Base-by-base conservation (phyloP, 257 asterid genomes). In the Gentiana macrophylla region DNA sequence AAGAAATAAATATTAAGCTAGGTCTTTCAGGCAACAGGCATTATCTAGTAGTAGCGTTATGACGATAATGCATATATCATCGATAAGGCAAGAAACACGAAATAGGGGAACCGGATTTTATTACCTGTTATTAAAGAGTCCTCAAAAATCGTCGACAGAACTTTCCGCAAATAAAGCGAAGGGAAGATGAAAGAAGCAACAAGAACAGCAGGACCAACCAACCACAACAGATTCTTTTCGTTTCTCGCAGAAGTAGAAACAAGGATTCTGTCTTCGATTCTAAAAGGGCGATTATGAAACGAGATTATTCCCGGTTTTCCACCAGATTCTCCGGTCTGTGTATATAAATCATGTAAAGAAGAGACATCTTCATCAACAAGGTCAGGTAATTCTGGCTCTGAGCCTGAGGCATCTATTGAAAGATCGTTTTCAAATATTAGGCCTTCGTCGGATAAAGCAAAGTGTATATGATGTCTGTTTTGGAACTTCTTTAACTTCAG, bases 111-210 rank as follows among this genome's bases (percentile, higher is more conserved):
- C 5, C 46, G 9, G 9, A 41, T 5, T 2, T 36, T 32, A 75
- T 12, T 63, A 87, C 98, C 97, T 13, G 98, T 85, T 72, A 92
- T 62, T 62, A 92, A 72, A 70, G 98, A 92, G 78, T 92, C 98
- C 80, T 92, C 97, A 57, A 87, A 88, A 76, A 92, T 68, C 10
- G 81, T 77, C 6, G 97, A 78, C 38, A 92, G 72, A 56, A 91
- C 72, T 70, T 77, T 81, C 70, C 98, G 95, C 78, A 91, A 67
- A 72, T 87, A 91, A 66, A 91, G 93, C 8, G 98, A 91, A 15
- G 98, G 97, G 63, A 91, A 83, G 67, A 91, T 74, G 61, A 91
- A 91, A 41, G 95, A 91, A 61, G 94, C 86, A 37, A 91, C 90
- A 53, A 91, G 95, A 63, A 87, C 84, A 54, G 86, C 78, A 56